Evolutionary conservation across 495 filamentous ascomycete species (phyloP).

Genomic region (Hypoxylon trugodes): DNA sequence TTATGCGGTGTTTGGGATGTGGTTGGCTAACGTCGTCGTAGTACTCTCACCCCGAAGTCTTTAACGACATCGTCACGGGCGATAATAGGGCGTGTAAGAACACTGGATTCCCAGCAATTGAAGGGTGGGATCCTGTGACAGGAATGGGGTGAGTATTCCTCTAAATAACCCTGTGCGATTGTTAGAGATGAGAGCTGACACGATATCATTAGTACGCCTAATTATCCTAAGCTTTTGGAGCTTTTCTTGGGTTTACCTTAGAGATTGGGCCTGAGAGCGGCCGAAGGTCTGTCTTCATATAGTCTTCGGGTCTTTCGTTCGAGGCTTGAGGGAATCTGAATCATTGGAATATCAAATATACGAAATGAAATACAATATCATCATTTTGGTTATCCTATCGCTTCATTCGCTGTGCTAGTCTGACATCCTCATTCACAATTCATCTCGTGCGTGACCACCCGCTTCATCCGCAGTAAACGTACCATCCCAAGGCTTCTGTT

Average conservation of each 20-base stretch:
- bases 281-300: no score
- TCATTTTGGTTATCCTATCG: no score
- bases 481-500: constrained; percentile 50
- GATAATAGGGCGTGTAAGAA: constrained; percentile 67
- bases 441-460: constrained; percentile 42
- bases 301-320: no score
- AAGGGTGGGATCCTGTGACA: constrained; percentile 70
- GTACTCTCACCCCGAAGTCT: constrained; percentile 65
- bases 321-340: no score
- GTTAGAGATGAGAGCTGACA: constrained; percentile 18
- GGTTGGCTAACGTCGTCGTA: constrained; percentile 7
- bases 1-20: background rate
- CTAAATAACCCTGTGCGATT: constrained; percentile 1
- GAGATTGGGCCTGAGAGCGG: background rate
- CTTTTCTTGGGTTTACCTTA: constrained; percentile 47
- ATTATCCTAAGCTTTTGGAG: constrained; percentile 48
- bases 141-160: constrained; percentile 58
- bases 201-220: constrained; percentile 37
- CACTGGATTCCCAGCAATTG: constrained; percentile 58
- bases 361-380: constrained; percentile 3
- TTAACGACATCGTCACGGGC: constrained; percentile 69
- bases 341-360: no score
- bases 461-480: constrained; percentile 3
- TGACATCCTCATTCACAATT: constrained; percentile 37
- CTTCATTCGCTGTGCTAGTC: background rate